Percentiles rank a stretch among this genome's conserved stretches.
Evolutionary conservation across 495 filamentous ascomycete genomes (phyloP).

Genomic region (Paragyromitra xinjiangensis): DNA sequence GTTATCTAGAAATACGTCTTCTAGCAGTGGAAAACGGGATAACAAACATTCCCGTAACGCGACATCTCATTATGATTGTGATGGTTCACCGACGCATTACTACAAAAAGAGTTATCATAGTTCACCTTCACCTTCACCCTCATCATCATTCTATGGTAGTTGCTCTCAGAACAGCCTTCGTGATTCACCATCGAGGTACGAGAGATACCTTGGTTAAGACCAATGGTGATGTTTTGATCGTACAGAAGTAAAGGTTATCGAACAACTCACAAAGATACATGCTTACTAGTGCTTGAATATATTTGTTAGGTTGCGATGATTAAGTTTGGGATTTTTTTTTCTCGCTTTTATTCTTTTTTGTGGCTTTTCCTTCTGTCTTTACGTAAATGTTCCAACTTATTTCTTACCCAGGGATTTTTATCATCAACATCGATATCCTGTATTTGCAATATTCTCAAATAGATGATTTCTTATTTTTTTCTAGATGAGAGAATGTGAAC

Average conservation of each 20-base stretch:
- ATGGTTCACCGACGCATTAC: background rate
- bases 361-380: background rate
- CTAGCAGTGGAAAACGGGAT: background rate
- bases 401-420: background rate
- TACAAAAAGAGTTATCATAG: background rate
- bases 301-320: background rate
- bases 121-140: background rate
- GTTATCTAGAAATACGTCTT: background rate
- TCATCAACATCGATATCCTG: background rate
- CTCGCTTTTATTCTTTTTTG: background rate
- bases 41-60: constrained; percentile 3
- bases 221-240: background rate
- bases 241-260: background rate
- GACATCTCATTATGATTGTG: background rate
- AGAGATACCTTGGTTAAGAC: background rate
- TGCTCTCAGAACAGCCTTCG: background rate
- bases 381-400: background rate
- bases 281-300: background rate
- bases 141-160: background rate
- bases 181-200: background rate
- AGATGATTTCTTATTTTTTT: background rate
- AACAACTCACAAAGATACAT: background rate
- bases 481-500: background rate
- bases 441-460: background rate
- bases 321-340: background rate